A percentile compares a stretch with the other conserved stretches of the same genome.
These are phyloP conservation scores for Candida khao-thaluensis DNA, from an alignment of 805 yeast species.

Conservation along the genomic window DNA sequence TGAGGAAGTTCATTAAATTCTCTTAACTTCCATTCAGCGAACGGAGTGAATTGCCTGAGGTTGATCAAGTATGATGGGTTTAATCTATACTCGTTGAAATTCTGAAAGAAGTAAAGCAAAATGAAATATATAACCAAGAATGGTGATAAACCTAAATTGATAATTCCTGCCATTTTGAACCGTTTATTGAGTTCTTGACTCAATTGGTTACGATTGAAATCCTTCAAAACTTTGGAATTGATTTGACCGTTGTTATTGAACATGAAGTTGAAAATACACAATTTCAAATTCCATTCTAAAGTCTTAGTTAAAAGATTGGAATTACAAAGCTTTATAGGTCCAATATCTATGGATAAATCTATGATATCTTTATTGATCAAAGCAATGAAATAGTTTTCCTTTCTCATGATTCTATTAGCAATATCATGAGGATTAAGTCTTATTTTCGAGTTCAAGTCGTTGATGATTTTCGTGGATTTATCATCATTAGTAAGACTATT, in stretches of 20 bases:
- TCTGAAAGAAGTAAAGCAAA: constrained; percentile 79
- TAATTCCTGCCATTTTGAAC: constrained; percentile 81
- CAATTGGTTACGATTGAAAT: constrained; percentile 62
- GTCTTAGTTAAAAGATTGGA: constrained; percentile 68
- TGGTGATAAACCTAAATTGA: constrained; percentile 82
- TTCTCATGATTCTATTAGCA: constrained; percentile 94
- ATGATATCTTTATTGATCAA: constrained; percentile 75
- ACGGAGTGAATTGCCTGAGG: constrained; percentile 82
- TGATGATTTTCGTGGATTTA: constrained; percentile 16
- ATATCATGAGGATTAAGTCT: constrained; percentile 89
- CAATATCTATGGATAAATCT: constrained; percentile 51
- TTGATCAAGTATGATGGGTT: constrained; percentile 77
- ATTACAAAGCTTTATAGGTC: constrained; percentile 17
- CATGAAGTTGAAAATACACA: constrained; percentile 82
- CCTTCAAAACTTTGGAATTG: constrained; percentile 67
- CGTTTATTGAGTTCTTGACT: constrained; percentile 72
- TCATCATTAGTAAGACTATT: constrained; percentile 56
- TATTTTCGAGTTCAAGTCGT: constrained; percentile 66
- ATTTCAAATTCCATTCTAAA: constrained; percentile 88
- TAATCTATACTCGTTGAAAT: constrained; percentile 88
- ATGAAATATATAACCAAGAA: constrained; percentile 81
- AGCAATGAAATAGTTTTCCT: constrained; percentile 91
- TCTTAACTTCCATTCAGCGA: constrained; percentile 92
- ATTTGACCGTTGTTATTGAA: constrained; percentile 84
- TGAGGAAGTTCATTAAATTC: constrained; percentile 94